phyloP scores from a whole-genome alignment of 2,329 filamentous ascomycete genomes.

The Helotiales sp. region DNA sequence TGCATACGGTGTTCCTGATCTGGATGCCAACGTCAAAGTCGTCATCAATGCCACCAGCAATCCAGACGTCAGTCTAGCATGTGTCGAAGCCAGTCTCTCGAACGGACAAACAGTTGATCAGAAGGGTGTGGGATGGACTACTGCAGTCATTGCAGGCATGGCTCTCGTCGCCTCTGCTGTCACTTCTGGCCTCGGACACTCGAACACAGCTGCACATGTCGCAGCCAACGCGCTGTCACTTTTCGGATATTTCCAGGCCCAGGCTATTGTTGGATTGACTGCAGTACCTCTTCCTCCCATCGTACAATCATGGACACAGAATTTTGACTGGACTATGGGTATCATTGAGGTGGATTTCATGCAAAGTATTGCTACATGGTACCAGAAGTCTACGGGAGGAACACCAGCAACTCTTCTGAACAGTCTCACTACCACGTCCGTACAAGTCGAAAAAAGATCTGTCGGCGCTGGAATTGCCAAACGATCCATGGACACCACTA shows the following conservation, averaged over 20 bases:
- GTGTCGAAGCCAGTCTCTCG: constrained; percentile 82
- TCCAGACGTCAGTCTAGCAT: constrained; percentile 67
- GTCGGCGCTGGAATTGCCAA: constrained; percentile 45
- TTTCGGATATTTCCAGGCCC: constrained; percentile 91
- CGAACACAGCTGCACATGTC: constrained; percentile 91
- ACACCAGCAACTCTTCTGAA: constrained; percentile 78
- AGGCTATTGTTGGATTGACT: constrained; percentile 87
- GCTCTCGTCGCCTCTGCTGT: constrained; percentile 83
- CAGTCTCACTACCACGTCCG: constrained; percentile 70
- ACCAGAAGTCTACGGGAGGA: constrained; percentile 89
- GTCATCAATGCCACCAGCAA: constrained; percentile 70
- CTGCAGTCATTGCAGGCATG: constrained; percentile 82
- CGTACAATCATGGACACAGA: constrained; percentile 90
- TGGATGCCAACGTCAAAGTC: constrained; percentile 82
- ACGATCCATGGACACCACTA: constrained; percentile 46
- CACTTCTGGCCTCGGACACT: constrained; percentile 86
- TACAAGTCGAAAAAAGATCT: constrained; percentile 69
- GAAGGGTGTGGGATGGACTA: constrained; percentile 83
- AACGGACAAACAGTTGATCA: constrained; percentile 93
- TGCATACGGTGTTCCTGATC: constrained; percentile 85
- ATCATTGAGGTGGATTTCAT: constrained; percentile 87
- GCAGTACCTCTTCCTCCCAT: constrained; percentile 81
- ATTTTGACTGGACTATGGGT: constrained; percentile 98
- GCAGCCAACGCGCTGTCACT: constrained; percentile 92
- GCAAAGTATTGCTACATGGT: constrained; percentile 90